Conservation (phyloP, 768 basidiomycete genomes). For the Hortiboletus flavorubellus region DNA sequence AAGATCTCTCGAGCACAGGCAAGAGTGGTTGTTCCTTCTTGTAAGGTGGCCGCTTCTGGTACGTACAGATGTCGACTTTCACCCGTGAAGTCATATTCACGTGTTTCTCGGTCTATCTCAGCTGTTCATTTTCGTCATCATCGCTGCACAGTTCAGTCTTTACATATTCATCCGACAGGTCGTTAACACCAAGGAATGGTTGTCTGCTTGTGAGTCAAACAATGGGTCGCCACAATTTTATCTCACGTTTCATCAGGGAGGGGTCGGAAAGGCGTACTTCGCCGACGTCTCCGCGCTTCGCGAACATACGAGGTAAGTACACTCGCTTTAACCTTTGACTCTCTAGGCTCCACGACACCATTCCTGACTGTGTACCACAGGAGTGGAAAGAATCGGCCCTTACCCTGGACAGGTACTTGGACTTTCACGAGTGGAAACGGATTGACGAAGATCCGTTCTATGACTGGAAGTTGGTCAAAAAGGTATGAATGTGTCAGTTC, state of each 20-base stretch:
- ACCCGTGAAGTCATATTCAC: slow-evolving; percentile 1
- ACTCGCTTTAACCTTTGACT: neutral
- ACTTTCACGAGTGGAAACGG: slow-evolving; percentile 89
- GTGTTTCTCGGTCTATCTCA: slow-evolving; percentile 29
- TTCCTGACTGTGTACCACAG: slow-evolving; percentile 27
- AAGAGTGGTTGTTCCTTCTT: slow-evolving; percentile 75
- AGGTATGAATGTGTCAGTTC: slow-evolving; percentile 39
- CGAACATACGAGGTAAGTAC: slow-evolving; percentile 62
- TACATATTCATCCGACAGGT: slow-evolving; percentile 89
- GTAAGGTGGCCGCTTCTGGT: slow-evolving; percentile 88
- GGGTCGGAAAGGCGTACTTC: slow-evolving; percentile 75
- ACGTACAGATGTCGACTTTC: slow-evolving; percentile 19
- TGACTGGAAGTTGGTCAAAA: slow-evolving; percentile 84
- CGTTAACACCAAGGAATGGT: slow-evolving; percentile 93
- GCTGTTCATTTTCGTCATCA: slow-evolving; percentile 82
- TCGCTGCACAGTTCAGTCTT: slow-evolving; percentile 76
- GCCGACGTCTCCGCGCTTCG: slow-evolving; percentile 72
- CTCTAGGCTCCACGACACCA: neutral
- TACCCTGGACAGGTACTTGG: slow-evolving; percentile 74
- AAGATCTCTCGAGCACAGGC: slow-evolving; percentile 40
- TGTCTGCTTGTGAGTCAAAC: slow-evolving; percentile 71
- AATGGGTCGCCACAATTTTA: neutral
- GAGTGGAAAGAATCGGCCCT: slow-evolving; percentile 88
- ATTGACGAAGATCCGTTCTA: slow-evolving; percentile 87
- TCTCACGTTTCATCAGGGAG: slow-evolving; percentile 54